Base-by-base conservation (phyloP, 2,329 filamentous ascomycete species). In the Cercospora sp. region DNA sequence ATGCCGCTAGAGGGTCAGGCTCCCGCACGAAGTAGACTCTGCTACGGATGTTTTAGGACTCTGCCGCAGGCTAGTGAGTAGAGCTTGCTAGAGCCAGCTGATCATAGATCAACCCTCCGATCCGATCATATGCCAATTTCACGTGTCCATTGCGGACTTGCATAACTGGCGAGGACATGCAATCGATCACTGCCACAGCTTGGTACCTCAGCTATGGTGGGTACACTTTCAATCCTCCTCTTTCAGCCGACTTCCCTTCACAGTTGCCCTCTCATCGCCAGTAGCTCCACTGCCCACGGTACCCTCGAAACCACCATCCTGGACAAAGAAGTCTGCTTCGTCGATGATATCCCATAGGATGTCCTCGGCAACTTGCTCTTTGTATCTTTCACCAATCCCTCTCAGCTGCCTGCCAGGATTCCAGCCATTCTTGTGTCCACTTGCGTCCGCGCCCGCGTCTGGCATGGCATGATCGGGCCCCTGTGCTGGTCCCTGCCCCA, bases 291-390 rank as follows among this genome's bases (percentile, higher is more conserved):
- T 70, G 1, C 74, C 75, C 12, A 73, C 75, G 16, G 66, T 71
- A 2, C 75, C 75, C 16, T 70, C 77, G 75, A 79, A 82, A 6
- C 81, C 83, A 5, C 82, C 83, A 71, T 93, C 91, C 76, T 91
- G 87, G 79, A 89, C 85, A 89, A 88, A 96, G 81, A 92, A 95
- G 81, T 96, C 93, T 60, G 96, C 91, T 80, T 99, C 95, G 76
- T 99, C 95, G 33, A 98, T 85, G 63, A 99, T 87, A 79, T 99
- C 95, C 78, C 93, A 97, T 31, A 97, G 87, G 26, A 97, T 85
- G 75, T 99, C 95, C 81, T 99, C 95, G 13, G 91, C 93, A 69
- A 99, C 94, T 82, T 98, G 94, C 77, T 99, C 94, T 67, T 89
- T 88, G 79, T 93, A 98, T 33, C 95, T 87, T 69, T 96, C 91